Conservation (phyloP, 495 filamentous ascomycete genomes). For the Chaetomidium leptoderma region DNA sequence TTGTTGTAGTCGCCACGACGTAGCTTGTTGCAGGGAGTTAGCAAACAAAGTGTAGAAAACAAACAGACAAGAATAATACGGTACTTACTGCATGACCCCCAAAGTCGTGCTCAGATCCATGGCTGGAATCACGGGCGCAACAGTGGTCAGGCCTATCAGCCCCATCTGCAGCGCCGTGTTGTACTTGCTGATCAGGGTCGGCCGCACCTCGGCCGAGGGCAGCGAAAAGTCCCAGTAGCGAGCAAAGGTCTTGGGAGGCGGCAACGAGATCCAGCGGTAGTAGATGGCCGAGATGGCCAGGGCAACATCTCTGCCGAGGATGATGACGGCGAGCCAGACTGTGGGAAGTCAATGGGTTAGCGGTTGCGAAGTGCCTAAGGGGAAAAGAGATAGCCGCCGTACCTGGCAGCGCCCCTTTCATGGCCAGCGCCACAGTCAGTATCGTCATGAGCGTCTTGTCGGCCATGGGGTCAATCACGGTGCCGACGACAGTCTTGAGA, state of each 20-base stretch:
- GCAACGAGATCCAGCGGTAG: slow-evolving; percentile 89
- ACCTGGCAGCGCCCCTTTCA: slow-evolving; percentile 77
- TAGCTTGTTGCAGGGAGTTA: slow-evolving; percentile 46
- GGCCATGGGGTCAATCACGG: slow-evolving; percentile 92
- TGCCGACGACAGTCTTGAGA: slow-evolving; percentile 90
- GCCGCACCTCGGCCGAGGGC: slow-evolving; percentile 86
- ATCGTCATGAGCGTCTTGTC: slow-evolving; percentile 95
- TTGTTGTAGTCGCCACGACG: slow-evolving; percentile 71
- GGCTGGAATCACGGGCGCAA: slow-evolving; percentile 58
- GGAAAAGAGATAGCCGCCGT: slow-evolving; percentile 27
- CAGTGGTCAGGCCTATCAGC: slow-evolving; percentile 72
- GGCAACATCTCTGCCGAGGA: slow-evolving; percentile 84
- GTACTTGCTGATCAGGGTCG: slow-evolving; percentile 85
- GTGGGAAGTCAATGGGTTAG: slow-evolving; percentile 5
- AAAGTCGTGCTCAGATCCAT: slow-evolving; percentile 55
- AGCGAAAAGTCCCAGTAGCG: slow-evolving; percentile 98
- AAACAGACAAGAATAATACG: slow-evolving; percentile 9
- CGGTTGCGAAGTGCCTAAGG: background rate
- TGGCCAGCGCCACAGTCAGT: slow-evolving; percentile 73
- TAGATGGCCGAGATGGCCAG: slow-evolving; percentile 88
- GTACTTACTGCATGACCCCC: slow-evolving; percentile 67
- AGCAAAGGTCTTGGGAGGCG: slow-evolving; percentile 82
- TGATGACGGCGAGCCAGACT: slow-evolving; percentile 85
- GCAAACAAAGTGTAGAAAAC: slow-evolving; percentile 5
- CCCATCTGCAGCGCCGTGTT: slow-evolving; percentile 79